A percentile compares a stretch with the other conserved stretches of the same genome.
phyloP scores from a whole-genome alignment of 2,329 filamentous ascomycete species.

The Diaporthe vexans region DNA sequence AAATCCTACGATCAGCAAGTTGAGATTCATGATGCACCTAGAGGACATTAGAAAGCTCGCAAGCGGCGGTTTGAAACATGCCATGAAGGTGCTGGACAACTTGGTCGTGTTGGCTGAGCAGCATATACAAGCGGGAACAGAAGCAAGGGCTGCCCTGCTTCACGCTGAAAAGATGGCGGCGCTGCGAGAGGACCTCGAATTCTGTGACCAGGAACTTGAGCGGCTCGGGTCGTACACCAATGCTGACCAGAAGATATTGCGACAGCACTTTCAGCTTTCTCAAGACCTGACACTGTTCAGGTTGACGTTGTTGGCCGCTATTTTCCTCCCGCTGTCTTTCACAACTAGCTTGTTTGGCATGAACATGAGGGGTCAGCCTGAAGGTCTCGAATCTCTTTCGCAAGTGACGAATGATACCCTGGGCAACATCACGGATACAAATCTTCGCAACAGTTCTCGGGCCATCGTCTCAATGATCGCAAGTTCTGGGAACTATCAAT shows the following conservation, averaged over 20 bases:
- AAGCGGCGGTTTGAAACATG: background rate
- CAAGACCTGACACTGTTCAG: slow-evolving; percentile 1
- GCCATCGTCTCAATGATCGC: background rate
- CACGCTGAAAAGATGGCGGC: background rate
- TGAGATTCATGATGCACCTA: background rate
- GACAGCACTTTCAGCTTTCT: background rate
- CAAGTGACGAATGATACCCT: background rate
- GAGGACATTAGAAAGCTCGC: background rate
- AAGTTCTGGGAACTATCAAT: background rate
- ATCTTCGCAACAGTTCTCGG: background rate
- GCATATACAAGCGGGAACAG: background rate
- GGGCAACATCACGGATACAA: background rate
- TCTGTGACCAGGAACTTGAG: background rate
- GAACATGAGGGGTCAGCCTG: background rate
- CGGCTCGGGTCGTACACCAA: background rate
- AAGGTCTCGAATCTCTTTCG: background rate
- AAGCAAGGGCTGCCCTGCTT: background rate
- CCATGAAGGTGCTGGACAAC: background rate
- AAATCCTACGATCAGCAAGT: slow-evolving; percentile 1
- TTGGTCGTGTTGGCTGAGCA: background rate
- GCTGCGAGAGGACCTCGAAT: background rate
- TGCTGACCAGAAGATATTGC: background rate
- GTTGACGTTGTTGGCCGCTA: background rate
- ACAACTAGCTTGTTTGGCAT: background rate
- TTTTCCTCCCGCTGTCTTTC: background rate